Conservation (phyloP, 805 yeast species). For the Suhomyces sp. region DNA sequence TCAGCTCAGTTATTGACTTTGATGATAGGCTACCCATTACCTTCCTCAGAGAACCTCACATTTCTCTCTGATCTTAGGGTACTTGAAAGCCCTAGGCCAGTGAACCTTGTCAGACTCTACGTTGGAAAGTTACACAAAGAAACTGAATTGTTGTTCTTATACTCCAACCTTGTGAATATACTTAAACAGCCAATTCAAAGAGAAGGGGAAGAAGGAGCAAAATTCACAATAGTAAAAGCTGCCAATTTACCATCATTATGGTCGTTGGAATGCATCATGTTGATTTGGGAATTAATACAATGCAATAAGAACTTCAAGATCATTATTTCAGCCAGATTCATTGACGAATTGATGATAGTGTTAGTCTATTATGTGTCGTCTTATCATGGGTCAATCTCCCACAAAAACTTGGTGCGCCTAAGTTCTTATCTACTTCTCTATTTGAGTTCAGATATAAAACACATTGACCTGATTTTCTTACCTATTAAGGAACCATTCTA, state of each 20-base stretch:
- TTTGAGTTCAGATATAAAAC: constrained; percentile 39
- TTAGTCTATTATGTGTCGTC: constrained; percentile 58
- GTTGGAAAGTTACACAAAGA: constrained; percentile 55
- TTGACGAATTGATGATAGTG: constrained; percentile 53
- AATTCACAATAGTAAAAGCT: constrained; percentile 10
- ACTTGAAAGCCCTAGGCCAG: constrained; percentile 29
- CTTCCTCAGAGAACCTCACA: constrained; percentile 36
- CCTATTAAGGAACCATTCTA: constrained; percentile 46
- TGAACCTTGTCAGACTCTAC: constrained; percentile 50
- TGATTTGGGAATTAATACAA: constrained; percentile 76
- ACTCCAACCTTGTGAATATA: constrained; percentile 47
- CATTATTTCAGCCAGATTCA: constrained; percentile 37
- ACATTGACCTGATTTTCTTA: constrained; percentile 41
- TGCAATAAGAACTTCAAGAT: constrained; percentile 61
- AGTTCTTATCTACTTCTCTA: constrained; percentile 53
- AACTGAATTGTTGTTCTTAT: constrained; percentile 51
- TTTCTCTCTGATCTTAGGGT: constrained; percentile 37
- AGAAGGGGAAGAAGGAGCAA: constrained; percentile 8
- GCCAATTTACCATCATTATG: constrained; percentile 36
- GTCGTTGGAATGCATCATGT: constrained; percentile 57
- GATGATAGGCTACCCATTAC: constrained; percentile 64
- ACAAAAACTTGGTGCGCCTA: constrained; percentile 47
- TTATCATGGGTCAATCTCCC: constrained; percentile 39
- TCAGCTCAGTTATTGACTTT: constrained; percentile 62
- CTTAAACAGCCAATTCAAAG: constrained; percentile 41